Evolutionary conservation across 2,329 filamentous ascomycete species (phyloP).

Genomic region (Pseudogymnoascus pannorum): DNA sequence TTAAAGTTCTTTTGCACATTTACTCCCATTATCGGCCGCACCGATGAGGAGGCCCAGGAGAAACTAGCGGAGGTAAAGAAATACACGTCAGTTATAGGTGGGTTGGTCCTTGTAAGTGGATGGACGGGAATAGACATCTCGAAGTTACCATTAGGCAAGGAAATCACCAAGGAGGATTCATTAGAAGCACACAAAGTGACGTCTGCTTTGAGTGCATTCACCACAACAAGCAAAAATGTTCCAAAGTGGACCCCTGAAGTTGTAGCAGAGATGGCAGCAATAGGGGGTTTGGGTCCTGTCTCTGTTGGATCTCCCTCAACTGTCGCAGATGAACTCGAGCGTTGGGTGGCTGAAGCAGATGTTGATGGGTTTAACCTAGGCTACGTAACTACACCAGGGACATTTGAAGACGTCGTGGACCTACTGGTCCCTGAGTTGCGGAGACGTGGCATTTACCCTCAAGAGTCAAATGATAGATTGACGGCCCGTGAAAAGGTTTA

Average conservation of each 20-base stretch:
- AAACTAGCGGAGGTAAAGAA: constrained; percentile 55
- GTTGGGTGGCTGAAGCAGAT: constrained; percentile 61
- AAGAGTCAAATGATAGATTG: constrained; percentile 30
- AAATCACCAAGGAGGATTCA: constrained; percentile 47
- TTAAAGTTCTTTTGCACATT: constrained; percentile 64
- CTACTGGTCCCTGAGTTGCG: constrained; percentile 57
- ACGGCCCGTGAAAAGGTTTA: constrained; percentile 56
- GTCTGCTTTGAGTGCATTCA: constrained; percentile 42
- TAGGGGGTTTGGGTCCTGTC: constrained; percentile 57
- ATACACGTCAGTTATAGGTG: constrained; percentile 58
- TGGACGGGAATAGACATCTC: constrained; percentile 64
- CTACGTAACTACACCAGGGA: constrained; percentile 58
- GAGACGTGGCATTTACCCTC: constrained; percentile 44
- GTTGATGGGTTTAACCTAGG: constrained; percentile 70
- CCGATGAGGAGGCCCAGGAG: constrained; percentile 56
- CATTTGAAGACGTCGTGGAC: constrained; percentile 61
- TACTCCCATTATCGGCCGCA: constrained; percentile 57
- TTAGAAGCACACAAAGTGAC: constrained; percentile 45
- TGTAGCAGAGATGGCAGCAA: constrained; percentile 58
- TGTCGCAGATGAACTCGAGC: constrained; percentile 60
- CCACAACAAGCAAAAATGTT: constrained; percentile 40
- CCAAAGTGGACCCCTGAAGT: constrained; percentile 62
- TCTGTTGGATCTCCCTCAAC: constrained; percentile 38
- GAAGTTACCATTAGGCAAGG: constrained; percentile 49
- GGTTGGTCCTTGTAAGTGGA: constrained; percentile 61